phyloP scores from a whole-genome alignment of 768 basidiomycete genomes.

The Lepiota venenata region DNA sequence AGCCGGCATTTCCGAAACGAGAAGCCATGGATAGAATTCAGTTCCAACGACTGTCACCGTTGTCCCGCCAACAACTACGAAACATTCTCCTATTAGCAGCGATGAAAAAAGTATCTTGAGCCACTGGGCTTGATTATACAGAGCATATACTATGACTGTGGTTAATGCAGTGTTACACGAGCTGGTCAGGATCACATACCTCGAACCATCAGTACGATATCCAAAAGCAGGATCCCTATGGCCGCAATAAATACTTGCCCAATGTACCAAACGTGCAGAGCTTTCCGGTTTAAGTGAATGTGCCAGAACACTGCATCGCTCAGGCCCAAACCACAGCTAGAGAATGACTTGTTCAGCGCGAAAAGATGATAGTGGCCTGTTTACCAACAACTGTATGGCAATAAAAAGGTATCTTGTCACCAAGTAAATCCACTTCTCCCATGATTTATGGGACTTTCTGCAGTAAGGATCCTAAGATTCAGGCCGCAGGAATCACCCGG shows the following conservation, averaged over 20 bases:
- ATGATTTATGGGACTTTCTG: constrained; percentile 26
- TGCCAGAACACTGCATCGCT: constrained; percentile 14
- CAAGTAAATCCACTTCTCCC: constrained; percentile 30
- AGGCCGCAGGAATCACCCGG: background rate
- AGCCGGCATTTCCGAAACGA: constrained; percentile 16
- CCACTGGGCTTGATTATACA: constrained; percentile 22
- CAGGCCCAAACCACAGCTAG: constrained; percentile 4
- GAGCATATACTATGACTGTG: constrained; percentile 23
- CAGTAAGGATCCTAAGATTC: background rate
- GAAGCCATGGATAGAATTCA: constrained; percentile 12
- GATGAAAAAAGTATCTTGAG: constrained; percentile 18
- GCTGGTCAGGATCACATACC: constrained; percentile 16
- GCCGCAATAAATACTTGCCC: constrained; percentile 24
- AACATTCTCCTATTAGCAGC: constrained; percentile 18
- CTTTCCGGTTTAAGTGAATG: constrained; percentile 11
- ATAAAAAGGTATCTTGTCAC: constrained; percentile 27
- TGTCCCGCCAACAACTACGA: constrained; percentile 16
- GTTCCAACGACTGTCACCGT: constrained; percentile 12
- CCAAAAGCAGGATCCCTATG: constrained; percentile 19
- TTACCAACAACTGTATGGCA: constrained; percentile 21
- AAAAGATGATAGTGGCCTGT: background rate
- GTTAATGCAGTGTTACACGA: background rate
- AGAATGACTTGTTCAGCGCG: background rate
- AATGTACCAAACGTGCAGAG: constrained; percentile 20
- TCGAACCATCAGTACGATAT: constrained; percentile 28